Conservation (phyloP, 2,329 filamentous ascomycete genomes). For the Fusarium armeniacum region DNA sequence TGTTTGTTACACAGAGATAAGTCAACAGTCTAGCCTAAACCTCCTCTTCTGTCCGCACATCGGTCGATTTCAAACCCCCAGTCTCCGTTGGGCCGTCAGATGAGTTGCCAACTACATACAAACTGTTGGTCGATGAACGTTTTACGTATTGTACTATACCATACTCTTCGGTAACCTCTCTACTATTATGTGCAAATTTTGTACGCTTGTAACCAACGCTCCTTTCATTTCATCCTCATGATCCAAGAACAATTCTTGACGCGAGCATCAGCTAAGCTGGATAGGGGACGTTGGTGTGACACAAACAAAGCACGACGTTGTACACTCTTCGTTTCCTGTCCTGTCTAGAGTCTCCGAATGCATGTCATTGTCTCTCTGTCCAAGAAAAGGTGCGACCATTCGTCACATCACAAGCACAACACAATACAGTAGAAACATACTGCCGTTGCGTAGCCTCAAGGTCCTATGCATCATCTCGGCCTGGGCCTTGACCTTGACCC, state of each 20-base stretch:
- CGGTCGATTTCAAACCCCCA: background rate
- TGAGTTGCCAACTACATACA: constrained; percentile 4
- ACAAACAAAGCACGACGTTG: constrained; percentile 46
- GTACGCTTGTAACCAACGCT: constrained; percentile 30
- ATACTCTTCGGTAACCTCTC: background rate
- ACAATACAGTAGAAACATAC: constrained; percentile 23
- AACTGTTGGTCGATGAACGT: constrained; percentile 9
- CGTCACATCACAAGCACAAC: constrained; percentile 5
- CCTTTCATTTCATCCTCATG: constrained; percentile 12
- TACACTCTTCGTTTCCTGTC: constrained; percentile 48
- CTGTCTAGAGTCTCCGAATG: constrained; percentile 37
- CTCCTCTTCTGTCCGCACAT: constrained; percentile 5
- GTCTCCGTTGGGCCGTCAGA: constrained; percentile 9
- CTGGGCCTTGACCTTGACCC: constrained; percentile 30
- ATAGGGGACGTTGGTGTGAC: constrained; percentile 36
- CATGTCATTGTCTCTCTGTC: constrained; percentile 43
- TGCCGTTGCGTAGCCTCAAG: constrained; percentile 38
- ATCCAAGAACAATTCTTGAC: constrained; percentile 28
- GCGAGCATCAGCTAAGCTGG: constrained; percentile 28
- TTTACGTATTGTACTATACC: constrained; percentile 11
- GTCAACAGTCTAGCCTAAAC: constrained; percentile 9
- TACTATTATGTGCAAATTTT: background rate
- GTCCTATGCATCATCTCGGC: constrained; percentile 46
- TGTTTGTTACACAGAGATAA: constrained; percentile 32
- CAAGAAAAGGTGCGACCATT: constrained; percentile 21